A percentile compares a stretch with the other conserved stretches of the same genome.
Conservation (phyloP, 2,329 filamentous ascomycete species). For the Fusarium chuoi region DNA sequence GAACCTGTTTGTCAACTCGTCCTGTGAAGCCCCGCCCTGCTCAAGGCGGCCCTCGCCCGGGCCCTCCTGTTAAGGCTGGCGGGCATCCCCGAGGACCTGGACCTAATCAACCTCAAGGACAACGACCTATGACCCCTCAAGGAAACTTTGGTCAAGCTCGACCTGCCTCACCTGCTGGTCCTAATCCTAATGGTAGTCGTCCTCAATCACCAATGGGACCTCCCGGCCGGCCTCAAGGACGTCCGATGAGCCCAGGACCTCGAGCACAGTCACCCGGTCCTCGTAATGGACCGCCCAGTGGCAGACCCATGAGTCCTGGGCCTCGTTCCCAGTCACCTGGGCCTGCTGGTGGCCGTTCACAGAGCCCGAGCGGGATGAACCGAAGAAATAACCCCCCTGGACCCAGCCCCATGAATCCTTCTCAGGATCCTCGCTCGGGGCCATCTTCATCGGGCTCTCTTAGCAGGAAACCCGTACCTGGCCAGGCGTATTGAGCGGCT, state of each 20-base stretch:
- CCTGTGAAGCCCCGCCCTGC: constrained; percentile 85
- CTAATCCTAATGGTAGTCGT: constrained; percentile 46
- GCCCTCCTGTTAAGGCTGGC: constrained; percentile 61
- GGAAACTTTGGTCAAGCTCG: constrained; percentile 43
- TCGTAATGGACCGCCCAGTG: constrained; percentile 41
- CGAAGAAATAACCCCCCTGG: constrained; percentile 57
- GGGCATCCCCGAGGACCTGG: constrained; percentile 40
- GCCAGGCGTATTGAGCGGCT: constrained; percentile 57
- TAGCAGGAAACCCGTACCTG: constrained; percentile 66
- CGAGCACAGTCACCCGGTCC: constrained; percentile 41
- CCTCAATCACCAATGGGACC: constrained; percentile 50
- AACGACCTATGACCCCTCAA: constrained; percentile 50
- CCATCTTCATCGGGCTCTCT: constrained; percentile 56
- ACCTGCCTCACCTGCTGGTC: constrained; percentile 52
- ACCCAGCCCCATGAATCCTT: constrained; percentile 60
- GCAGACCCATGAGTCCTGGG: constrained; percentile 54
- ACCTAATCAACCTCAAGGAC: constrained; percentile 23
- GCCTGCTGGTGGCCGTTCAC: constrained; percentile 44
- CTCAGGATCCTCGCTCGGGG: constrained; percentile 45
- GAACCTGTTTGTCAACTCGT: constrained; percentile 91
- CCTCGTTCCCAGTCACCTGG: constrained; percentile 60
- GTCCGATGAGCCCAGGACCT: constrained; percentile 54
- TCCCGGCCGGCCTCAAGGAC: constrained; percentile 45
- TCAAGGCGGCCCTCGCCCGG: constrained; percentile 59
- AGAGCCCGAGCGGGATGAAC: constrained; percentile 55